These are phyloP conservation scores for Colletotrichum somersetense DNA, from an alignment of 2,329 filamentous ascomycete species.

Conservation along the genomic window DNA sequence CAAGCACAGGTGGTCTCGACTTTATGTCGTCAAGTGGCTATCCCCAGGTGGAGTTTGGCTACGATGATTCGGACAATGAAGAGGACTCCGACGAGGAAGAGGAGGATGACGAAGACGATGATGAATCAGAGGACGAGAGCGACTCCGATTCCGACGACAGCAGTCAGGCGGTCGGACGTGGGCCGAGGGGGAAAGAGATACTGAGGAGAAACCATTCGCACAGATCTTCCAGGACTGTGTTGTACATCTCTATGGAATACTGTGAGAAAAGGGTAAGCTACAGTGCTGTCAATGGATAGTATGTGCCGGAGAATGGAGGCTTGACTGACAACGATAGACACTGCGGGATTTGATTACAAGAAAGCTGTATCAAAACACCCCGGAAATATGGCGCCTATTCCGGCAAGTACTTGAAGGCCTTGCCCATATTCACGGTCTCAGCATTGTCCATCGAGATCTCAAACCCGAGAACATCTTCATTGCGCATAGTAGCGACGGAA, in stretches of 20 bases:
- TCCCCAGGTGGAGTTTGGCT: slow-evolving; percentile 82
- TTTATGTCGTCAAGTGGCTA: slow-evolving; percentile 91
- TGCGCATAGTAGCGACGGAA: slow-evolving; percentile 73
- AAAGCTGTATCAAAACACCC: slow-evolving; percentile 77
- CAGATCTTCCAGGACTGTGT: slow-evolving; percentile 74
- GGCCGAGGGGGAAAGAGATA: slow-evolving; percentile 36
- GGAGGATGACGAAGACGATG: slow-evolving; percentile 52
- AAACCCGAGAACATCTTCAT: slow-evolving; percentile 99
- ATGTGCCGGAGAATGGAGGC: not conserved
- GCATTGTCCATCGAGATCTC: slow-evolving; percentile 94
- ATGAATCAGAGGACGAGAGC: slow-evolving; percentile 61
- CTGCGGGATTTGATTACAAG: slow-evolving; percentile 88
- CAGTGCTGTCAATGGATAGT: not conserved
- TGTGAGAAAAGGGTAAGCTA: slow-evolving; percentile 84
- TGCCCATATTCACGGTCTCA: slow-evolving; percentile 88
- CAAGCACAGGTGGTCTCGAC: slow-evolving; percentile 85
- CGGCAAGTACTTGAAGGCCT: slow-evolving; percentile 92
- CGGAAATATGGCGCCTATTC: slow-evolving; percentile 91
- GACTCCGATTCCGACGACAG: slow-evolving; percentile 52
- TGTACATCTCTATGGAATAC: slow-evolving; percentile 99
- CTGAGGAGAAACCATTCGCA: slow-evolving; percentile 51
- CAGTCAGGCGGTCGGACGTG: slow-evolving; percentile 42
- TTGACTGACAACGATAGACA: slow-evolving; percentile 64
- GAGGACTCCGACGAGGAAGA: slow-evolving; percentile 53
- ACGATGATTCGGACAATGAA: slow-evolving; percentile 63